phyloP scores from a whole-genome alignment of 2,329 filamentous ascomycete species.

The Stachybotrys chartarum region DNA sequence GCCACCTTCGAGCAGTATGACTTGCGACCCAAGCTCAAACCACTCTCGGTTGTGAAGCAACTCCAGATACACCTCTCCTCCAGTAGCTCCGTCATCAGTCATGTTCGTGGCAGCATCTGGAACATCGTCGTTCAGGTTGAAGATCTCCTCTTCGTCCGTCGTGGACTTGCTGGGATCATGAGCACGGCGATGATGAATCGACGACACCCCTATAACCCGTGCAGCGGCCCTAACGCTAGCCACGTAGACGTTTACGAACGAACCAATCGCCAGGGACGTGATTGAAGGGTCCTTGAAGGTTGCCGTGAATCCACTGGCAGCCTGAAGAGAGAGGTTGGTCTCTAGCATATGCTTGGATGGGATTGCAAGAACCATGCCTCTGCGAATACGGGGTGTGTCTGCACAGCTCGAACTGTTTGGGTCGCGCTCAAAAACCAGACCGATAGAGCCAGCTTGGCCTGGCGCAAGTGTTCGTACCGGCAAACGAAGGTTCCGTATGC shows the following conservation, averaged over 20 bases:
- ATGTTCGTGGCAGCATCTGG: slow-evolving; percentile 24
- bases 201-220: slow-evolving; percentile 55
- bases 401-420: not conserved
- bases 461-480: slow-evolving; percentile 69
- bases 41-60: slow-evolving; percentile 65
- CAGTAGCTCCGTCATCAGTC: slow-evolving; percentile 7
- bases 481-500: slow-evolving; percentile 79
- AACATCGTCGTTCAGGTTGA: slow-evolving; percentile 45
- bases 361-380: slow-evolving; percentile 77
- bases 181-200: slow-evolving; percentile 7
- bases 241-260: slow-evolving; percentile 73
- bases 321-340: slow-evolving; percentile 51
- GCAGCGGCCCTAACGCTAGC: slow-evolving; percentile 81
- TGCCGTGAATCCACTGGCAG: slow-evolving; percentile 63
- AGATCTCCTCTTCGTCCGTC: slow-evolving; percentile 46
- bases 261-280: slow-evolving; percentile 56
- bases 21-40: slow-evolving; percentile 63
- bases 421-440: slow-evolving; percentile 54
- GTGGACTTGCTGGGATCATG: slow-evolving; percentile 15
- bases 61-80: slow-evolving; percentile 55
- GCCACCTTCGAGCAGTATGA: slow-evolving; percentile 66
- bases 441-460: slow-evolving; percentile 86
- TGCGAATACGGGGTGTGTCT: slow-evolving; percentile 42
- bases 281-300: slow-evolving; percentile 60
- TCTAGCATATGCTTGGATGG: slow-evolving; percentile 51